Base-by-base conservation (phyloP, 768 basidiomycete species). In the Psilocybe sp. region DNA sequence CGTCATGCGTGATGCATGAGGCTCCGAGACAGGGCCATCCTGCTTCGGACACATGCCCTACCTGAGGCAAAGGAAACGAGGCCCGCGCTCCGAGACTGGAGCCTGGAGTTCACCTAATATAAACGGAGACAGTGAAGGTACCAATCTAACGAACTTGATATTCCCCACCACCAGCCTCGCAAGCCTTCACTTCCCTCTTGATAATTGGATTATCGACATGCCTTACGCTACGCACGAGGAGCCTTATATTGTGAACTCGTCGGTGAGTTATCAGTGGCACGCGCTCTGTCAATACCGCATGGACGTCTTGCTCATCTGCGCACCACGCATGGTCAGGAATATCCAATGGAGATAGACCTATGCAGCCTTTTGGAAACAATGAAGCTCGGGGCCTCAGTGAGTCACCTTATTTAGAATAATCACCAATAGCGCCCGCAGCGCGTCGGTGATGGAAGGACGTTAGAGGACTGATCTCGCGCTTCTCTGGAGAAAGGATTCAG, bases 321-420 rank as follows among this genome's bases (percentile, higher is more conserved):
- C 23, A 40, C 13, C 15, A 14, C 39, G 18, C n/a, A 38, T 49
- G 47, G 40, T 19, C 42, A 61, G 55, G 41, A 53, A 35, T 57
- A 61, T 34, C 54, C 62, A 13, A 50, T 63, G 50, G 74, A 77
- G 44, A 62, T 77, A 50, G 78, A 83, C 62, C 67, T 84, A 20
- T 83, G 82, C 59, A 69, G 73, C 41, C 65, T 83, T 0, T 50
- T 84, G 34, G 74, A 77, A 44, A 71, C 72, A 13, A 74, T 84
- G 76, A 75, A 73, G 43, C 64, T 81, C 23, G 9, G 73, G 67
- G 28, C 52, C 64, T 33, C 55, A 66, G 2, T 44, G 54, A 50
- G 55, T 62, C 47, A 50, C 71, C 62, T 67, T 57, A 64, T 65
- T 71, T 60, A 68, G 62, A 47, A 7, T 35, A n/a, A n/a, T n/a